Conservation (phyloP, 129 eudicot species). For the Ambrosia trifida region DNA sequence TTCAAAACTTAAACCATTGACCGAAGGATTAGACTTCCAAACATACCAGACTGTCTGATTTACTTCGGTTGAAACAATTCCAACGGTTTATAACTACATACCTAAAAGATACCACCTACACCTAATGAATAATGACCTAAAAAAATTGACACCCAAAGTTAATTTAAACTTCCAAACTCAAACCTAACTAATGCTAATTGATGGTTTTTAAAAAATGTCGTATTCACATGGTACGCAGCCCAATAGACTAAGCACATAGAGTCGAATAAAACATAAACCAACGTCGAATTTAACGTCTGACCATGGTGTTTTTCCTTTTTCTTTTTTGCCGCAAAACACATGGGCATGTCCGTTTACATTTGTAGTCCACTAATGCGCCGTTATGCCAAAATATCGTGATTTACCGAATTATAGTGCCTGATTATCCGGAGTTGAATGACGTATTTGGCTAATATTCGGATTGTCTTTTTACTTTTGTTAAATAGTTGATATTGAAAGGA, state of each 20-base stretch:
- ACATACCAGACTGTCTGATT: not conserved
- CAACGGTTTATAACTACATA: no score
- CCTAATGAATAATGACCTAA: not conserved
- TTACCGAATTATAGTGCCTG: not conserved
- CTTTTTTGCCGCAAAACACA: slow-evolving; percentile 17
- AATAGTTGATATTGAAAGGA: not conserved
- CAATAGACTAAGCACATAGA: no score
- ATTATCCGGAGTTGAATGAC: not conserved
- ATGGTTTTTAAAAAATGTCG: not conserved
- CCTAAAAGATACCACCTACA: no score
- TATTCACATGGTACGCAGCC: not conserved
- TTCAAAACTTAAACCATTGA: not conserved
- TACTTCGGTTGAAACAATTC: not conserved
- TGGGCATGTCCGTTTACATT: slow-evolving; percentile 10
- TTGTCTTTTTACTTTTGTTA: not conserved
- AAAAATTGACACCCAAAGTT: not conserved
- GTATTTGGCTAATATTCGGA: not conserved
- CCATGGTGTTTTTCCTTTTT: not conserved
- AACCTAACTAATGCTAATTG: not conserved
- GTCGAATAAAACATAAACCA: not conserved
- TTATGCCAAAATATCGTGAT: no score
- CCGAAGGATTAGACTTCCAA: not conserved
- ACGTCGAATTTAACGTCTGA: slow-evolving; percentile 12
- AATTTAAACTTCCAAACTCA: not conserved
- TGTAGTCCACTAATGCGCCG: not conserved